These are phyloP conservation scores for Ajuga chamaepitys DNA, from an alignment of 257 asterid species.

Conservation along the genomic window DNA sequence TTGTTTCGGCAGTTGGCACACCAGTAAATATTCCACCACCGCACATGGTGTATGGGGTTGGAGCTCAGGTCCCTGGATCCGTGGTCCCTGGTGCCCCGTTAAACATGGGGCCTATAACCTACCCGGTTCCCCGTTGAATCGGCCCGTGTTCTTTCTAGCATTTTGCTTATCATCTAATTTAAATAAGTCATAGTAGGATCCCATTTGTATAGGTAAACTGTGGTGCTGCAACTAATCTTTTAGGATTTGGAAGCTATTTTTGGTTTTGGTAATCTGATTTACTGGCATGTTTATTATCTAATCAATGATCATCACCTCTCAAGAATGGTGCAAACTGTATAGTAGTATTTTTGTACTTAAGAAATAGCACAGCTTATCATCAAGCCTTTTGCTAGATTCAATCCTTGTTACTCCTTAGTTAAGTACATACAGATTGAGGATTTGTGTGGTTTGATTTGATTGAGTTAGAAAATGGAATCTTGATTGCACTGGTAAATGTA, in stretches of 20 bases:
- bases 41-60: constrained; percentile 49
- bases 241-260: neutral
- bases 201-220: too few species aligned
- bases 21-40: constrained; percentile 46
- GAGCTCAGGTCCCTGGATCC: constrained; percentile 37
- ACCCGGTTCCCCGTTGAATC: constrained; percentile 44
- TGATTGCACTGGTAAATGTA: neutral
- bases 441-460: neutral
- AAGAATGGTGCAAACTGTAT: constrained; percentile 9
- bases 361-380: neutral
- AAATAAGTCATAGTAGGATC: too few species aligned
- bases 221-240: too few species aligned
- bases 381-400: too few species aligned
- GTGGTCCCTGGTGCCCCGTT: constrained; percentile 37
- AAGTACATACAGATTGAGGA: too few species aligned
- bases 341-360: neutral
- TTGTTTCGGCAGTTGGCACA: constrained; percentile 66
- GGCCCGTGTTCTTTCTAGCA: too few species aligned
- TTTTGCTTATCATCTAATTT: too few species aligned
- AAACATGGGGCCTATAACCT: constrained; percentile 35
- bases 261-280: neutral
- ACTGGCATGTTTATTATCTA: neutral
- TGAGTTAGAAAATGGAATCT: neutral
- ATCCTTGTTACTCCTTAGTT: too few species aligned
- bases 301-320: neutral